phyloP scores from a whole-genome alignment of 164 flowering plant genomes.

The Sextonia rubra region DNA sequence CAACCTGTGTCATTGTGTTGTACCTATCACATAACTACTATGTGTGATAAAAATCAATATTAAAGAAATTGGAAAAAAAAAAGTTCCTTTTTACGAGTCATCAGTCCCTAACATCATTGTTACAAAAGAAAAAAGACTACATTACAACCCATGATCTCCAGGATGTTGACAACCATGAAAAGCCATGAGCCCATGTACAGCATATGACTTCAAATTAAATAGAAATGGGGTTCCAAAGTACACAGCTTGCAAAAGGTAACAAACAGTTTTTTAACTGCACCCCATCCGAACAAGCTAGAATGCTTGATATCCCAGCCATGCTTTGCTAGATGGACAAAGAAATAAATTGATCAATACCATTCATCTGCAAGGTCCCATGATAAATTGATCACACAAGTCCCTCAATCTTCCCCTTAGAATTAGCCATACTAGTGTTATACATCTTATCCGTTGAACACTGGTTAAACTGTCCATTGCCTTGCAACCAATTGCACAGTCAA shows the following conservation, averaged over 20 bases:
- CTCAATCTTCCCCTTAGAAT: no score
- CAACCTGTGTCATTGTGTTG: no score
- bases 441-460: no score
- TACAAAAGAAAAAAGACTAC: not conserved
- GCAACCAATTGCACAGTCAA: no score
- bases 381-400: no score
- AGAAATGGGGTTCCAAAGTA: not conserved
- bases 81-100: not conserved
- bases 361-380: no score
- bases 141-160: not conserved
- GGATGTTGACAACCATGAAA: not conserved
- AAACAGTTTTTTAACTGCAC: not conserved
- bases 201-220: no score
- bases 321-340: not conserved
- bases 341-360: no score
- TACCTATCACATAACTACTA: not conserved
- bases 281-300: not conserved
- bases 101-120: not conserved
- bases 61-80: no score
- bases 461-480: no score
- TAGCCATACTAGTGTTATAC: no score
- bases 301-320: not conserved
- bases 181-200: not conserved
- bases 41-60: no score
- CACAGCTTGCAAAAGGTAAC: not conserved